Conservation (phyloP, 192 early-diverging fungal species). For the Spizellomyces sp. region DNA sequence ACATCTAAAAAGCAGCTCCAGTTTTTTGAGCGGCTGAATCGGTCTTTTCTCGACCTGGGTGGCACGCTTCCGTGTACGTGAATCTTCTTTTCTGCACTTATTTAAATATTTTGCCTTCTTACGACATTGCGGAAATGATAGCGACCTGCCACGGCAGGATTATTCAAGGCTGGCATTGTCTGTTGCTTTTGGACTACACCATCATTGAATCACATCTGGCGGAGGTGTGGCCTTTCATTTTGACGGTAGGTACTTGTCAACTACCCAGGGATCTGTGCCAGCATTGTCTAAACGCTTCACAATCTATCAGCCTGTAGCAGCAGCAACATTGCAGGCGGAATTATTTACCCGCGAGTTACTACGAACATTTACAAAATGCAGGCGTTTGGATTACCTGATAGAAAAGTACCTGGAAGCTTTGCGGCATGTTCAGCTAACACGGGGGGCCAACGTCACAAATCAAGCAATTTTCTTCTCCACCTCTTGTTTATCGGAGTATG, state of each 20-base stretch:
- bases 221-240: constrained; percentile 23
- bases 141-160: background rate
- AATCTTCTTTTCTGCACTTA: no score
- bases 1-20: constrained; percentile 17
- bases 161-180: constrained; percentile 7
- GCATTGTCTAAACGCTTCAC: no score
- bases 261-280: no score
- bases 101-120: no score
- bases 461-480: no score
- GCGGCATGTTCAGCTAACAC: background rate
- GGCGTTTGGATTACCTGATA: constrained; percentile 23
- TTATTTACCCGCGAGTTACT: constrained; percentile 14
- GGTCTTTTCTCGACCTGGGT: background rate
- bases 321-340: background rate
- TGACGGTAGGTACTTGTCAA: no score
- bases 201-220: constrained; percentile 12
- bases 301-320: background rate
- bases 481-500: no score
- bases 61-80: background rate
- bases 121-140: no score
- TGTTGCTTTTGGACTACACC: constrained; percentile 28
- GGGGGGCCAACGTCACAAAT: no score
- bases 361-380: constrained; percentile 26
- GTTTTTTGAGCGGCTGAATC: constrained; percentile 5
- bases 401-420: constrained; percentile 6